Percentiles rank a stretch among this genome's conserved stretches.
Conservation (phyloP, 1,284 basidiomycete species). For the Flammula alnicola region DNA sequence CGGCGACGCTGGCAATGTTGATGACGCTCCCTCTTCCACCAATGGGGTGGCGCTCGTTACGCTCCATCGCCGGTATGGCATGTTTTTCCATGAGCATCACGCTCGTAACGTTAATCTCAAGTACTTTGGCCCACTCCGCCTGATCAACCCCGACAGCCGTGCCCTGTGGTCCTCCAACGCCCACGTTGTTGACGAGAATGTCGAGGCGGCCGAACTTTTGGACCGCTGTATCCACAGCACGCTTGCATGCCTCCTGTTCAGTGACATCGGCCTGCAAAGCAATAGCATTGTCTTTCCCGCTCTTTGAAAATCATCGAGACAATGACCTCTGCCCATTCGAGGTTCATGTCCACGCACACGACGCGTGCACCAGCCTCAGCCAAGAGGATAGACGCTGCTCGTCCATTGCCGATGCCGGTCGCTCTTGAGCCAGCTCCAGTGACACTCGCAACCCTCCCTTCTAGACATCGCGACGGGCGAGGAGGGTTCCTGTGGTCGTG, state of each 20-base stretch:
- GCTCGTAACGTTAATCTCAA: constrained; percentile 40
- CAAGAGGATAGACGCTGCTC: constrained; percentile 41
- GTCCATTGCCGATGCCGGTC: constrained; percentile 43
- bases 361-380: constrained; percentile 42
- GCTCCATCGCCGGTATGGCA: constrained; percentile 42
- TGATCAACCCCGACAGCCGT: constrained; percentile 40
- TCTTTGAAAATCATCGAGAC: constrained; percentile 41
- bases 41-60: constrained; percentile 31
- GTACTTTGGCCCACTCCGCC: constrained; percentile 34
- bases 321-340: constrained; percentile 38
- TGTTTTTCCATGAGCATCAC: constrained; percentile 44
- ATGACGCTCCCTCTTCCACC: constrained; percentile 38
- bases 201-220: constrained; percentile 39
- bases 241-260: constrained; percentile 35
- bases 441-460: constrained; percentile 40
- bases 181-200: constrained; percentile 45
- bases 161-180: constrained; percentile 39
- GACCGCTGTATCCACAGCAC: constrained; percentile 33
- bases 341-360: constrained; percentile 39
- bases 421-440: constrained; percentile 43
- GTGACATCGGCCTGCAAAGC: constrained; percentile 40
- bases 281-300: constrained; percentile 32
- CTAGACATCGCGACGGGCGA: constrained; percentile 33
- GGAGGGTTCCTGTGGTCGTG: constrained; percentile 26
- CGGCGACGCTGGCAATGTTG: constrained; percentile 40